Conservation (phyloP, 441 rosid genomes). For the Pelargonium exstipulatum region DNA sequence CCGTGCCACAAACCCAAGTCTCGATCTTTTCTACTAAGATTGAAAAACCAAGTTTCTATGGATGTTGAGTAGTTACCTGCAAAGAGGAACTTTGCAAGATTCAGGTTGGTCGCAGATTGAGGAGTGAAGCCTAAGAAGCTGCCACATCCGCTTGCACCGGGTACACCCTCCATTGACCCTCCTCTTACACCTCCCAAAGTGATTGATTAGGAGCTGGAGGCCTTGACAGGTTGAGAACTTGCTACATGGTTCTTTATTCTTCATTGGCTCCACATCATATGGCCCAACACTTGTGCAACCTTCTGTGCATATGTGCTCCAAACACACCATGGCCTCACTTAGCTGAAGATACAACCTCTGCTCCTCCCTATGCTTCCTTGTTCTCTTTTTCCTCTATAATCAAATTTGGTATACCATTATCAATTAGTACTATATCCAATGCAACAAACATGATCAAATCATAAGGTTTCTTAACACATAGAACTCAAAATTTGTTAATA, state of each 20-base stretch:
- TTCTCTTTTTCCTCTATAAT: slow-evolving; percentile 65
- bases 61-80: slow-evolving; percentile 47
- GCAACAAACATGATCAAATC: neutral
- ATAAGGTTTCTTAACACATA: no score
- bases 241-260: slow-evolving; percentile 42
- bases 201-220: slow-evolving; percentile 62
- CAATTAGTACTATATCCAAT: neutral
- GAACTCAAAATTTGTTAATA: neutral
- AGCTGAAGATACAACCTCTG: slow-evolving; percentile 58
- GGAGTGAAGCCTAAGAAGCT: slow-evolving; percentile 77
- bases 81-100: slow-evolving; percentile 75
- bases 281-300: slow-evolving; percentile 84
- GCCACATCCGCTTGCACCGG: slow-evolving; percentile 85
- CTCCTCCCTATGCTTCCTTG: slow-evolving; percentile 40
- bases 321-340: slow-evolving; percentile 73
- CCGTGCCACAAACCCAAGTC: no score
- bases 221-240: slow-evolving; percentile 66
- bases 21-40: no score
- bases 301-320: slow-evolving; percentile 78
- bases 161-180: slow-evolving; percentile 59
- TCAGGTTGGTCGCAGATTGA: slow-evolving; percentile 60
- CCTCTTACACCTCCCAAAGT: slow-evolving; percentile 57
- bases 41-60: no score
- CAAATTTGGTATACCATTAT: neutral
- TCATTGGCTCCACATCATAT: slow-evolving; percentile 27